Evolutionary conservation across 2,329 filamentous ascomycete genomes (phyloP).

Genomic region (Pseudogymnoascus sp.): DNA sequence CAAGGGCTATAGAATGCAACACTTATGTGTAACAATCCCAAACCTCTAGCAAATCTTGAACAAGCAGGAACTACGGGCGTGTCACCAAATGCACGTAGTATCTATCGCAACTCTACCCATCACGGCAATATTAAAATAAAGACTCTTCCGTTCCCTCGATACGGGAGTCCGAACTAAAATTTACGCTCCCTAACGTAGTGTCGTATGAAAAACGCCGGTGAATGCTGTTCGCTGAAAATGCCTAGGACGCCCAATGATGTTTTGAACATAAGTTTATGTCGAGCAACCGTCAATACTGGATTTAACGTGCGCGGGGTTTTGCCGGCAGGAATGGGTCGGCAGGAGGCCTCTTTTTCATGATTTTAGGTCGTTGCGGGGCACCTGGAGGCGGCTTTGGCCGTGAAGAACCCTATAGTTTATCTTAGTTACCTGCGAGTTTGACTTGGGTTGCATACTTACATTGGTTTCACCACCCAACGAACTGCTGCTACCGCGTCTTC

Average conservation of each 20-base stretch:
- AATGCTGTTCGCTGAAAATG: constrained; percentile 3
- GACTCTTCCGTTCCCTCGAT: neutral
- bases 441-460: neutral
- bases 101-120: neutral
- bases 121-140: neutral
- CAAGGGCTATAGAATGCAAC: neutral
- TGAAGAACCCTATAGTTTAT: neutral
- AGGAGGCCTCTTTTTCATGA: neutral
- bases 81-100: neutral
- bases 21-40: neutral
- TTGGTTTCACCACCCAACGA: neutral
- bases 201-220: neutral
- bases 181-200: neutral
- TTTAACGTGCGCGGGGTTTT: neutral
- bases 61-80: neutral
- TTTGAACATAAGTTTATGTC: neutral
- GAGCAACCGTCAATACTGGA: neutral
- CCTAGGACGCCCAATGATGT: neutral
- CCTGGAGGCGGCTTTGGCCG: neutral
- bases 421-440: neutral
- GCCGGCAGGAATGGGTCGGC: neutral
- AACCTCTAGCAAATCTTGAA: neutral
- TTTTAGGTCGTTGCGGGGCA: neutral
- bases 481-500: neutral
- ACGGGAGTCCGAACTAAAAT: neutral